phyloP scores from a whole-genome alignment of 164 flowering plant species.

The Stephania cephalantha region DNA sequence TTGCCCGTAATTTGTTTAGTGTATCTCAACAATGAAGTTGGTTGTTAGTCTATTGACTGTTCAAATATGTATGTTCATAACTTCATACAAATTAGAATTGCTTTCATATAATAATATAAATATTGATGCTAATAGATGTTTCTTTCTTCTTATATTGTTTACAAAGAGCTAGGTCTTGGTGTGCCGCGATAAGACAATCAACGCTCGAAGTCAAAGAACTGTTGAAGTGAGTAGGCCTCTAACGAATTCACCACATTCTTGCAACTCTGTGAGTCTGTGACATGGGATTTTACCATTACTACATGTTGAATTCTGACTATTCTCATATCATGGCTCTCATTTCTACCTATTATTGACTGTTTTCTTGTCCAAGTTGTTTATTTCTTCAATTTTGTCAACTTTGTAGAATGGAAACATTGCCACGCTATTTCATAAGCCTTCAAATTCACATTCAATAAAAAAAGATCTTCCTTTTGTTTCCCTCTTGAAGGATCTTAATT shows the following conservation, averaged over 20 bases:
- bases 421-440: neutral
- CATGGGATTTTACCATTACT: neutral
- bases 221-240: neutral
- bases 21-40: neutral
- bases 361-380: neutral
- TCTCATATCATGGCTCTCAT: neutral
- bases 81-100: too few relatives aligned
- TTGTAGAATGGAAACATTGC: neutral
- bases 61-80: neutral
- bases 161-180: conserved; percentile 40
- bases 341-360: neutral
- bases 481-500: neutral
- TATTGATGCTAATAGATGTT: conserved; percentile 7
- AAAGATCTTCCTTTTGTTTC: neutral
- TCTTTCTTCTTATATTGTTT: neutral
- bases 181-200: conserved; percentile 22
- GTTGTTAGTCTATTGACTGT: conserved; percentile 5
- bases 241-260: neutral
- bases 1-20: neutral
- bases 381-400: neutral
- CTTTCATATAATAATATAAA: neutral
- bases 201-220: neutral
- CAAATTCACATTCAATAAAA: neutral
- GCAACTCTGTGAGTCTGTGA: neutral
- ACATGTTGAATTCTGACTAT: neutral